Evolutionary conservation across 352 stramenopile species (phyloP), one percentile per base, ranked within the genome.

Genomic region (Phytophthora meadii): DNA sequence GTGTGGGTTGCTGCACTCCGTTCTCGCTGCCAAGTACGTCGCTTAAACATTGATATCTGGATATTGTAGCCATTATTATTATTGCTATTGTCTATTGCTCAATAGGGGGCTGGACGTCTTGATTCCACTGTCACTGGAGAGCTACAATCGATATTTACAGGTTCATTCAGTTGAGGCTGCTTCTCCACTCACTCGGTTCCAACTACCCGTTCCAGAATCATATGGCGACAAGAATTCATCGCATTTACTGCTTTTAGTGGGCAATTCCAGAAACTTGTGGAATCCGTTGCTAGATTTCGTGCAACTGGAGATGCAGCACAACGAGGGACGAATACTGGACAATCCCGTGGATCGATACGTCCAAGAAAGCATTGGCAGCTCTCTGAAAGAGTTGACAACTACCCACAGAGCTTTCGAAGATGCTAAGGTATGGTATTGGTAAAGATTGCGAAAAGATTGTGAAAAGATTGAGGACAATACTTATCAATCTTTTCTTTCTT

Each of bases 341-440:
- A 54, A 93, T 52, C 82, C 82, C 1, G 60, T 93, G 40, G 82
- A 90, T 46, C 74, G 82, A 36, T 93, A 82, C 54, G 62, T 89
- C 4, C 58, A 87, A 50, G 62, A 79, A 24, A 79, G 57, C 45
- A 61, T 93, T 0, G 56, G 64, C 7, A 44, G 57, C 1, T 70
- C 61, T 15, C 27, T 90, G 6, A 46, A 60, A 8, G 51, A 76
- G 15, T 48, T 87, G 14, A 28, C 57, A 9, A 14, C 17, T 22
- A 55, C 8, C 17, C 67, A 25, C 27, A 50, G 64, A 44, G 25
- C 9, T 22, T 47, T 83, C 36, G 12, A 44, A 25, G 22, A 41
- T 4, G 74, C 74, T 32, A 70, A 74, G 37, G 61, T 84, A 30
- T 28, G 28, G n/a, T 17, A 44, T 30, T 19, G 17, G 2, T 8